Percentiles rank a stretch among this genome's conserved stretches.
These are phyloP conservation scores for Diplodia scrobiculata DNA, from an alignment of 2,329 filamentous ascomycete genomes.

Conservation along the genomic window DNA sequence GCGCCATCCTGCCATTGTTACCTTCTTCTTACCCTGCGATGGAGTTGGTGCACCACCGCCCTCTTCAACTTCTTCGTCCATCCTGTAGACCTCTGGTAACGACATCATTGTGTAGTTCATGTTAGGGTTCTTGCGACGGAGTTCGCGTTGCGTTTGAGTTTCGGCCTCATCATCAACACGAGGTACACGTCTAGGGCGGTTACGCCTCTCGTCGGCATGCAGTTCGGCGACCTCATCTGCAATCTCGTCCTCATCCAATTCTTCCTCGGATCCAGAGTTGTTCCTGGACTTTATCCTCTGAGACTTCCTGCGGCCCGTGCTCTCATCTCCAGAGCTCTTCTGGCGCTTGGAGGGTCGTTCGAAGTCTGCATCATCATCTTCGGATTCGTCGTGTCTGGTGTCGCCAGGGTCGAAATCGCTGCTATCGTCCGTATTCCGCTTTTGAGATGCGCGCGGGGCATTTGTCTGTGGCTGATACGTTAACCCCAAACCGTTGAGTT, in stretches of 20 bases:
- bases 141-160: conserved; percentile 58
- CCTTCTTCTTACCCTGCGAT: conserved; percentile 66
- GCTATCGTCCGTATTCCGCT: conserved; percentile 52
- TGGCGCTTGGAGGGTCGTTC: conserved; percentile 50
- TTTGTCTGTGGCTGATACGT: neutral
- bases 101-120: conserved; percentile 87
- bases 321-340: conserved; percentile 39
- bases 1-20: conserved; percentile 65
- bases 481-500: neutral
- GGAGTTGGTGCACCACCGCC: conserved; percentile 69
- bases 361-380: conserved; percentile 56
- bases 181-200: conserved; percentile 39
- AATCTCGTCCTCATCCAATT: conserved; percentile 51
- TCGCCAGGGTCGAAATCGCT: conserved; percentile 64
- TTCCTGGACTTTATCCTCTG: conserved; percentile 47
- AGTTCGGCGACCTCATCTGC: conserved; percentile 63
- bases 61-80: conserved; percentile 71
- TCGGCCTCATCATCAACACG: conserved; percentile 48
- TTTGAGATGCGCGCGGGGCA: conserved; percentile 32
- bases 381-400: conserved; percentile 56
- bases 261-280: conserved; percentile 45
- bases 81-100: conserved; percentile 64
- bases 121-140: conserved; percentile 65
- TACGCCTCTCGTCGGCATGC: conserved; percentile 53
- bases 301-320: conserved; percentile 6